Conservation (phyloP, 768 basidiomycete species). For the Pleurotus giganteus region DNA sequence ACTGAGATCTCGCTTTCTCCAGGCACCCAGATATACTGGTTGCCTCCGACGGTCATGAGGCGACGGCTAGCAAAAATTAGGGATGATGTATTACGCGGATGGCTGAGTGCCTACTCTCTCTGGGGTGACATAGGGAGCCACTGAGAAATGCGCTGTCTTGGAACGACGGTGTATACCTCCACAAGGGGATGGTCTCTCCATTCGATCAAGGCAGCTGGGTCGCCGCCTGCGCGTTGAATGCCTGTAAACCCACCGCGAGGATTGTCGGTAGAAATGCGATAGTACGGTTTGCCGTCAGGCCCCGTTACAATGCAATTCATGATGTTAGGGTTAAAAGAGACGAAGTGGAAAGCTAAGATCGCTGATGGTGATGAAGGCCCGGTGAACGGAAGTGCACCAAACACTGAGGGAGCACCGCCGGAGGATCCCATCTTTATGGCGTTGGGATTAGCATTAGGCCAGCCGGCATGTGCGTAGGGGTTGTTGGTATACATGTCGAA, state of each 20-base stretch:
- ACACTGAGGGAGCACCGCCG: constrained; percentile 46
- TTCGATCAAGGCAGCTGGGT: constrained; percentile 52
- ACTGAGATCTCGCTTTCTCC: constrained; percentile 53
- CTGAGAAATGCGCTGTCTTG: constrained; percentile 45
- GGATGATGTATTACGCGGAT: constrained; percentile 13
- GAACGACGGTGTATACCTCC: constrained; percentile 48
- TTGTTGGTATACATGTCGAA: constrained; percentile 20
- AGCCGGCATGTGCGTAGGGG: constrained; percentile 27
- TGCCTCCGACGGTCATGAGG: constrained; percentile 49
- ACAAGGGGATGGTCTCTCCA: constrained; percentile 51
- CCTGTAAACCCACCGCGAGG: constrained; percentile 51
- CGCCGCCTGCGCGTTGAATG: constrained; percentile 47
- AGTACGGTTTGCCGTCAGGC: constrained; percentile 44
- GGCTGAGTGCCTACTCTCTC: constrained; percentile 26
- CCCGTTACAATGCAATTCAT: constrained; percentile 57
- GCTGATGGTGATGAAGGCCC: constrained; percentile 26
- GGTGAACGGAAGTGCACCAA: constrained; percentile 63
- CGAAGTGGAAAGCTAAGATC: constrained; percentile 45
- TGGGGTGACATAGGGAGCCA: constrained; percentile 57
- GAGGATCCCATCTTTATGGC: constrained; percentile 19
- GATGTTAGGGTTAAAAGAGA: constrained; percentile 43
- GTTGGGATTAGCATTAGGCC: constrained; percentile 21
- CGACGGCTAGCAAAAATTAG: constrained; percentile 33
- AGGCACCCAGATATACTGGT: constrained; percentile 56
- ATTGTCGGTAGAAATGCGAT: constrained; percentile 48